Evolutionary conservation across 2,329 filamentous ascomycete genomes (phyloP).

Genomic region (Fusarium heterosporum): DNA sequence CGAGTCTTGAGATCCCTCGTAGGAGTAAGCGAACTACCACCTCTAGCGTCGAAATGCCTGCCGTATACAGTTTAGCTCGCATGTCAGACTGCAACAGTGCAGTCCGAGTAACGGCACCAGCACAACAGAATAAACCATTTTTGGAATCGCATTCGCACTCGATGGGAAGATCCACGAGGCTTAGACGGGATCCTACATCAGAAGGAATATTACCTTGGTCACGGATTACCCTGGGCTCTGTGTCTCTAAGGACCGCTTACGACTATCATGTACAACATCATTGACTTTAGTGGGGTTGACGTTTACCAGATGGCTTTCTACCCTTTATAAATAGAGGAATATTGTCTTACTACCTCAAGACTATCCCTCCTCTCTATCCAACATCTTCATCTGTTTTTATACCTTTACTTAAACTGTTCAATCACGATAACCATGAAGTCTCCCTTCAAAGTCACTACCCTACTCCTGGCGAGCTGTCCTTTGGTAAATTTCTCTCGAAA

Average conservation of each 20-base stretch:
- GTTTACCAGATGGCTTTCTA: too few relatives aligned
- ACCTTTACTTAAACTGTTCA: not conserved
- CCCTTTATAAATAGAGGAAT: too few relatives aligned
- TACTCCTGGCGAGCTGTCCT: not conserved
- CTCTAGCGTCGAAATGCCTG: conserved; percentile 13
- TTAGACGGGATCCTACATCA: not conserved
- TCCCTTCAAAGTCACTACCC: not conserved
- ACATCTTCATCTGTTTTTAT: not conserved
- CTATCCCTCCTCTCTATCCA: too few relatives aligned
- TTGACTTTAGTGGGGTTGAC: too few relatives aligned
- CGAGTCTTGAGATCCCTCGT: not conserved
- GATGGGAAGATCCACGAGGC: not conserved
- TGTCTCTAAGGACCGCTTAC: too few relatives aligned
- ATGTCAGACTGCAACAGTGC: not conserved
- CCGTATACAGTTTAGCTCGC: not conserved
- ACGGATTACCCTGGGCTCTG: too few relatives aligned
- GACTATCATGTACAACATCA: too few relatives aligned
- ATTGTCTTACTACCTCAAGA: too few relatives aligned
- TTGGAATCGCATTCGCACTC: not conserved
- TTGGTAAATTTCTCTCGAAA: not conserved
- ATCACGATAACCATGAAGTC: not conserved
- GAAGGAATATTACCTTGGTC: too few relatives aligned
- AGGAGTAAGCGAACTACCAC: not conserved
- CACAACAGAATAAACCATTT: not conserved
- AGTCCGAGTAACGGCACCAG: too few relatives aligned